Conservation (phyloP, 2,329 filamentous ascomycete genomes). For the Graphiopsis chlorocephala region DNA sequence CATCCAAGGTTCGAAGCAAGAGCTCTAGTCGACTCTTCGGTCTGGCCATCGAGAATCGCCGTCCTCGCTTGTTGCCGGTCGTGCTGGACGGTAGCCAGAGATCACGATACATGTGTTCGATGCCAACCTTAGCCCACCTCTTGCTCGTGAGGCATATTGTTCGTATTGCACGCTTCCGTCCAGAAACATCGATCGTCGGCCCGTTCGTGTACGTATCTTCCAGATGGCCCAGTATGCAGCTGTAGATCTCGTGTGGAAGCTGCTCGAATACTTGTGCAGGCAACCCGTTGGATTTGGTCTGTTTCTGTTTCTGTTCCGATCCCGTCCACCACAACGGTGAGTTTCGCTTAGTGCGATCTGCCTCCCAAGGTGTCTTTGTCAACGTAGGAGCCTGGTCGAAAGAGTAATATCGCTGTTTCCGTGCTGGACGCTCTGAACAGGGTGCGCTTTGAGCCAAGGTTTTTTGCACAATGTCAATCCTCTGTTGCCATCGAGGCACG, state of each 20-base stretch:
- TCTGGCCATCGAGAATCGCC: slow-evolving; percentile 34
- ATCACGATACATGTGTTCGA: slow-evolving; percentile 48
- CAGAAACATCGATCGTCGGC: slow-evolving; percentile 48
- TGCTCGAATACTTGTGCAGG: slow-evolving; percentile 42
- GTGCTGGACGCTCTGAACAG: slow-evolving; percentile 17
- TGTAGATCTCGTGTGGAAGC: slow-evolving; percentile 54
- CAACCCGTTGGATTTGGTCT: slow-evolving; percentile 14
- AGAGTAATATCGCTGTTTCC: slow-evolving; percentile 14
- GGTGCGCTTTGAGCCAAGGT: slow-evolving; percentile 18
- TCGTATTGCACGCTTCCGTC: slow-evolving; percentile 54
- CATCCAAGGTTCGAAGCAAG: slow-evolving; percentile 54
- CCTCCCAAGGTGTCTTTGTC: slow-evolving; percentile 40
- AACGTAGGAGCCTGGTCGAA: slow-evolving; percentile 25
- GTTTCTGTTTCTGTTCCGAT: not conserved
- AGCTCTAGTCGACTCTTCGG: slow-evolving; percentile 52
- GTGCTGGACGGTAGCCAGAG: slow-evolving; percentile 29
- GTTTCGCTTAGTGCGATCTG: slow-evolving; percentile 30
- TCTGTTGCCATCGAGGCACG: not conserved
- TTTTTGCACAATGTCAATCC: slow-evolving; percentile 6
- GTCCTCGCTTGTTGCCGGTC: slow-evolving; percentile 35
- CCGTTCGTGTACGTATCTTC: slow-evolving; percentile 42
- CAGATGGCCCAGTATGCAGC: slow-evolving; percentile 53
- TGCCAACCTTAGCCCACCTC: slow-evolving; percentile 55
- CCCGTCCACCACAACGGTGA: slow-evolving; percentile 1
- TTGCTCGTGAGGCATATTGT: slow-evolving; percentile 54